Base-by-base conservation (phyloP, 2,329 filamentous ascomycete species). In the Exophiala phaeomuriformis region DNA sequence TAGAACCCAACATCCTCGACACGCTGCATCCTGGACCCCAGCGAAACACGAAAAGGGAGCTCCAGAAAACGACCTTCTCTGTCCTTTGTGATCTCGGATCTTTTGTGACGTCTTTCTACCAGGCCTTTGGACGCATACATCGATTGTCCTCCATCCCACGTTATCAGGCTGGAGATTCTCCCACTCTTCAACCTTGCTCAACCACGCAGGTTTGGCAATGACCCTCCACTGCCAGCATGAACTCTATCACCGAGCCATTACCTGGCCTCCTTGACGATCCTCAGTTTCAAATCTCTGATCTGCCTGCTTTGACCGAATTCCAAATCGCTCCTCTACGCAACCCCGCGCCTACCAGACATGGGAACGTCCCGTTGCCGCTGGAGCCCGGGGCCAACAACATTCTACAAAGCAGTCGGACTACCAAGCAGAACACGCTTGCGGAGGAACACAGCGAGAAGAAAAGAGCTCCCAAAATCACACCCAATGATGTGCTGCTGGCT, bases 261-360 rank as follows among this genome's bases (percentile, higher is more conserved):
- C 57, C 64, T 51, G 63, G 61, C 55, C 59, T 64, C 47, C 68
- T 71, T 53, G 72, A 75, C 58, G 72, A 75, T 60, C 67, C 68
- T 44, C 59, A 68, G 47, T 61, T 62, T 44, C 65, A 67, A 49
- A 65, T 69, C 36, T 70, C 69, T 44, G 72, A 74, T 58, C 65
- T 72, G 30, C 69, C 71, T 49, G 68, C 72, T 50, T 66, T 70
- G 7, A 69, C 66, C 33, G 64, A 69, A 56, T 64, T 76, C 47
- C 71, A 69, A 53, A 76, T 77, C 47, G 69, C 74, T 56, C 74
- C 74, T 49, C 67, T 77, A 27, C 73, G 73, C 32, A 70, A 75
- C 58, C 73, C 72, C 8, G 68, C 70, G 19, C 71, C 72, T 27
- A 69, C 71, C 9, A 69, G 69, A 36, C 66, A 65, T 36, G 65